phyloP scores from a whole-genome alignment of 169 alveolate genomes.

The Eimeria brunetti region DNA sequence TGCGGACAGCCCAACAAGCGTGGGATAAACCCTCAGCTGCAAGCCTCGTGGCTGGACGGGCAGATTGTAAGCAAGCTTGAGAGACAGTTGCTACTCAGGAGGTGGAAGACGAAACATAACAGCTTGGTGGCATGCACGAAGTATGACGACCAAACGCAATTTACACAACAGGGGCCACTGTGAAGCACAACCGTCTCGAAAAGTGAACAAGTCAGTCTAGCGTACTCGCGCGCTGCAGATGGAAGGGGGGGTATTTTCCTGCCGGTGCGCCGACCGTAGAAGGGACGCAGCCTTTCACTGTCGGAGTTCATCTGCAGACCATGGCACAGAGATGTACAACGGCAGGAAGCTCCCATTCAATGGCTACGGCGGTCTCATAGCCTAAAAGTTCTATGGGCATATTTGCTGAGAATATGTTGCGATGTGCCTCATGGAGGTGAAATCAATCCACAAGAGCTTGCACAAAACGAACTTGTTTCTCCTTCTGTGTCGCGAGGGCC shows the following conservation, averaged over 20 bases:
- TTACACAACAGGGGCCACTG: not conserved
- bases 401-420: not conserved
- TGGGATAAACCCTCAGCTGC: not conserved
- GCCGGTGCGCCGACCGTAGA: conserved; percentile 71
- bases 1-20: conserved; percentile 6
- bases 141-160: not conserved
- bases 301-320: conserved; percentile 9
- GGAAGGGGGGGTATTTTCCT: conserved; percentile 64
- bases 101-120: not conserved
- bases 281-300: conserved; percentile 18
- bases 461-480: conserved; percentile 37
- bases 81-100: no score
- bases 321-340: not conserved
- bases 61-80: no score
- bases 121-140: not conserved
- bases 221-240: conserved; percentile 65
- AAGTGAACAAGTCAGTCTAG: not conserved
- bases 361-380: not conserved
- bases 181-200: not conserved
- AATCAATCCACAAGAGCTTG: not conserved
- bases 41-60: no score
- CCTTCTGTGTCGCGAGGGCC: conserved; percentile 44
- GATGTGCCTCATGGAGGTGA: not conserved
- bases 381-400: not conserved
- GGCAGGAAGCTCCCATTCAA: not conserved